Percentiles rank a stretch among this genome's conserved stretches.
Evolutionary conservation across 371 early-diverging fungal species (phyloP).

Genomic region (Racocetra persica): DNA sequence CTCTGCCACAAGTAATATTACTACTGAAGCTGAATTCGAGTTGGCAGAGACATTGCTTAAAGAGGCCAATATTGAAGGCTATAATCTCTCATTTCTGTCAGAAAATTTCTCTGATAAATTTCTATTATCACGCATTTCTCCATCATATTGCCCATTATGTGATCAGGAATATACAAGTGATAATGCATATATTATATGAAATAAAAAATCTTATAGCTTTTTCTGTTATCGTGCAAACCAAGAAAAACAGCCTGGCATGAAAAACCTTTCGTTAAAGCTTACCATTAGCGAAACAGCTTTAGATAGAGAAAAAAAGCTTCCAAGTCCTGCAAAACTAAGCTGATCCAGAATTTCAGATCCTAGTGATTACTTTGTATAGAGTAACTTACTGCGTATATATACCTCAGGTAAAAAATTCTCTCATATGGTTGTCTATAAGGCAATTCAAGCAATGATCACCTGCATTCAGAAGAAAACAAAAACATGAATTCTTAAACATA

Average conservation of each 20-base stretch:
- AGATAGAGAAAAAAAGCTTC: conserved; percentile 26
- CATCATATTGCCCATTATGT: conserved; percentile 1
- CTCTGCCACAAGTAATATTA: no score
- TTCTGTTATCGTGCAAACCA: background rate
- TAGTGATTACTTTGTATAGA: background rate
- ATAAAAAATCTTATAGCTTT: conserved; percentile 14
- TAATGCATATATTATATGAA: conserved; percentile 8
- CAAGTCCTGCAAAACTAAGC: background rate
- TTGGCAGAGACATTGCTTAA: background rate
- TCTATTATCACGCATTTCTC: background rate
- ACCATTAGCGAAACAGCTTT: conserved; percentile 3
- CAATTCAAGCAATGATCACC: conserved; percentile 15
- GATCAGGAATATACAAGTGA: background rate
- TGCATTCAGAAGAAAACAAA: background rate
- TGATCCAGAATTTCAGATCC: conserved; percentile 20
- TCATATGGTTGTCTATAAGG: background rate
- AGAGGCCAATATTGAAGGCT: background rate
- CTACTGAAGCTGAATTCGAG: background rate
- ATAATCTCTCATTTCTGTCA: background rate
- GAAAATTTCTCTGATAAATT: background rate
- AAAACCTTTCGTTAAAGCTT: conserved; percentile 1
- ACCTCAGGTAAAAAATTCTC: background rate
- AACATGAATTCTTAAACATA: conserved; percentile 12
- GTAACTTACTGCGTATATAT: no score
- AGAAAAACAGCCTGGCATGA: background rate